A percentile compares a stretch with the other conserved stretches of the same genome.
Evolutionary conservation across 805 yeast species (phyloP).

Genomic region (Kockiozyma suomiensis): DNA sequence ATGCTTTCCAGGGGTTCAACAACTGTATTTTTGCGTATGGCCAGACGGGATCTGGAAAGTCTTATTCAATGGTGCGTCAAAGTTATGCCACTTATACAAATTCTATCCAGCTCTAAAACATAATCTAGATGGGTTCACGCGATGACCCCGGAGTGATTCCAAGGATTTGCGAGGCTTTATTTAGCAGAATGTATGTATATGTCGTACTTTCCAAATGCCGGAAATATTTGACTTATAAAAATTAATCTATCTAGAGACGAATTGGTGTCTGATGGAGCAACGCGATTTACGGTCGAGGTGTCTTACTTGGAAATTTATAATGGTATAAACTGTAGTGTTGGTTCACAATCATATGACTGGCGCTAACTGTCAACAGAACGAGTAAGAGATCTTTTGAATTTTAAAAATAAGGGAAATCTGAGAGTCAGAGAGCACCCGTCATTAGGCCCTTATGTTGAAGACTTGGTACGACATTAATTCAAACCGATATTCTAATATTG

Average conservation of each 20-base stretch:
- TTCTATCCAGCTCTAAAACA: neutral
- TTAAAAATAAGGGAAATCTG: conserved; percentile 21
- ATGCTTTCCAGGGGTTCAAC: conserved; percentile 68
- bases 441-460: conserved; percentile 74
- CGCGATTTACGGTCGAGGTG: conserved; percentile 49
- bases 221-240: neutral
- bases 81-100: neutral
- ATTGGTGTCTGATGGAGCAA: conserved; percentile 25
- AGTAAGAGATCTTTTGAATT: conserved; percentile 62
- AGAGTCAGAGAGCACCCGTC: conserved; percentile 67
- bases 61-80: conserved; percentile 63
- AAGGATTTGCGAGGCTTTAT: conserved; percentile 55
- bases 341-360: neutral
- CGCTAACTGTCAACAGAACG: conserved; percentile 44
- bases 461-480: conserved; percentile 41
- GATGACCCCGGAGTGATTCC: conserved; percentile 69
- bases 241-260: neutral
- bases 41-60: conserved; percentile 84
- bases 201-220: neutral
- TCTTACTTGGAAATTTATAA: conserved; percentile 78
- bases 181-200: conserved; percentile 44
- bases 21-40: conserved; percentile 78
- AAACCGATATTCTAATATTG: neutral
- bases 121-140: conserved; percentile 55
- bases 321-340: conserved; percentile 41